These are phyloP conservation scores for Magnusiomyces suaveolens DNA, from an alignment of 1,139 yeast species.

Conservation along the genomic window DNA sequence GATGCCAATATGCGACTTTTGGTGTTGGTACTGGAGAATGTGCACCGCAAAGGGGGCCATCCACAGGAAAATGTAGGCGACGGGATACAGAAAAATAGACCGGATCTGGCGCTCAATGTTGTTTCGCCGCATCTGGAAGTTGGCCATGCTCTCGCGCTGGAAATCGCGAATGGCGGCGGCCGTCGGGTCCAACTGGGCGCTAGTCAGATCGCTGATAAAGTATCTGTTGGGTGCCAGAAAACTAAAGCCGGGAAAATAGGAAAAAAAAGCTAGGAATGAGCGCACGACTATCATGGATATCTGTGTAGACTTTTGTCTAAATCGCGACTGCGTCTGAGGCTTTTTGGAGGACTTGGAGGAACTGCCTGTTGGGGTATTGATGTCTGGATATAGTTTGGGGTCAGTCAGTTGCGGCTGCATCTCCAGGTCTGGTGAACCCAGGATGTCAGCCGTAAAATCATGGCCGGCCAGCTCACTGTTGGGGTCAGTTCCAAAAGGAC, in stretches of 20 bases:
- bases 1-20: conserved; percentile 33
- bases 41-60: conserved; percentile 66
- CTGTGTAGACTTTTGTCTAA: conserved; percentile 5
- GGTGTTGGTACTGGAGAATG: conserved; percentile 42
- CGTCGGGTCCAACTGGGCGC: conserved; percentile 7
- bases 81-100: conserved; percentile 72
- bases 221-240: conserved; percentile 16
- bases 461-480: conserved; percentile 1
- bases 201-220: neutral
- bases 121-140: conserved; percentile 51
- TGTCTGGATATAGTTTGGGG: neutral
- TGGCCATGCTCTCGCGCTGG: conserved; percentile 51
- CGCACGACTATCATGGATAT: neutral
- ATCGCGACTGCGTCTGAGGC: neutral
- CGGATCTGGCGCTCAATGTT: conserved; percentile 71
- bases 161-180: conserved; percentile 26
- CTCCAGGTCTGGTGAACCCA: conserved; percentile 1
- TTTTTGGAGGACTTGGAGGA: neutral
- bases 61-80: conserved; percentile 76
- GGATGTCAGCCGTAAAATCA: conserved; percentile 1
- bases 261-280: conserved; percentile 15
- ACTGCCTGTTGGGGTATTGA: neutral
- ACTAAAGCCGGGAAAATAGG: conserved; percentile 27
- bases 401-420: conserved; percentile 5
- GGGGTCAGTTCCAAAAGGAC: neutral